These are phyloP conservation scores for Harringtonia lauricola DNA, from an alignment of 2,329 filamentous ascomycete genomes.

Conservation along the genomic window DNA sequence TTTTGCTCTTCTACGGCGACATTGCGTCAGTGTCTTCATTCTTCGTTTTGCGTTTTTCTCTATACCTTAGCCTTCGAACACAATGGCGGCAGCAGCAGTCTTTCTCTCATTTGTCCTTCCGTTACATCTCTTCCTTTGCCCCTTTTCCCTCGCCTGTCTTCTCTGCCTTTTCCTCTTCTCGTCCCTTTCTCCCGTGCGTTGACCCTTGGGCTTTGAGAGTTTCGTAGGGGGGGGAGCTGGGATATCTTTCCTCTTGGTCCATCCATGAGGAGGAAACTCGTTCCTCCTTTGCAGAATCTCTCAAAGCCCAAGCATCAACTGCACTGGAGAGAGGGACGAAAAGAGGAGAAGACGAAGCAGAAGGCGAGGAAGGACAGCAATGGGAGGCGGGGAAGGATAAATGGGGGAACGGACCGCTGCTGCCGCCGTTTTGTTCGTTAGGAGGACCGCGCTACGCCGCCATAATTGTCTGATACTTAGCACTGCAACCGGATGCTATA, in stretches of 20 bases:
- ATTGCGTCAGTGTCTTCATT: too few species aligned
- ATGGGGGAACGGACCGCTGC: background rate
- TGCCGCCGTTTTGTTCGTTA: background rate
- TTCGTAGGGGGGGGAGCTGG: constrained; percentile 6
- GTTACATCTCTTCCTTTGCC: background rate
- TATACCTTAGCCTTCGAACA: background rate
- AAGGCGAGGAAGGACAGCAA: background rate
- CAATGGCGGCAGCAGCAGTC: background rate
- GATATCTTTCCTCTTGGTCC: background rate
- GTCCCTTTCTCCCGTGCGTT: background rate
- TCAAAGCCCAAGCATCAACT: constrained; percentile 11
- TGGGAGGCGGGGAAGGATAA: background rate
- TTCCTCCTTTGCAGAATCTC: constrained; percentile 7
- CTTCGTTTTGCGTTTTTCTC: too few species aligned
- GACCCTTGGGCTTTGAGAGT: constrained; percentile 13
- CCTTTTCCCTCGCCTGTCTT: background rate
- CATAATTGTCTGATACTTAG: too few species aligned
- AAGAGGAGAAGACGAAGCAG: background rate
- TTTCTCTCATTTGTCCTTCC: background rate
- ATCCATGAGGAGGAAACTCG: background rate
- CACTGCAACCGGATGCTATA: too few species aligned
- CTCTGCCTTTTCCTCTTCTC: background rate
- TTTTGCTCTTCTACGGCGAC: too few species aligned
- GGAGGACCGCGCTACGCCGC: too few species aligned
- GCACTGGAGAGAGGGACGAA: background rate